Percentiles rank a stretch among this genome's conserved stretches.
Evolutionary conservation across 371 early-diverging fungal genomes (phyloP).

Genomic region (Lichtheimia hyalospora): DNA sequence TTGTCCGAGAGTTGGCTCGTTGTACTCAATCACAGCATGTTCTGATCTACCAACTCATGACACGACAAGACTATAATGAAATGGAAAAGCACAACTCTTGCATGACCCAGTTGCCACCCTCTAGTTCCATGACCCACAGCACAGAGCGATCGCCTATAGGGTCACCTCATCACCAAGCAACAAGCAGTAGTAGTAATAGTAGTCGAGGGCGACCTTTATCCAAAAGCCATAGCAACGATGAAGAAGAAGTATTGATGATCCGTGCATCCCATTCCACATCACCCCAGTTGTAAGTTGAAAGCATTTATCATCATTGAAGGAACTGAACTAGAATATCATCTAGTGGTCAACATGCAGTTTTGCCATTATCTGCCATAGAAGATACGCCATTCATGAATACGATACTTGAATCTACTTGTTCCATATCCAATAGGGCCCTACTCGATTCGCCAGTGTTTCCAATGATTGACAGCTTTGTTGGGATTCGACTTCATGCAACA

Average conservation of each 20-base stretch:
- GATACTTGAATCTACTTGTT: conserved; percentile 5
- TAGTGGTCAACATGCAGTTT: neutral
- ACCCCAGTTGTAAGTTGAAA: neutral
- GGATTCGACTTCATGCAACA: conserved; percentile 11
- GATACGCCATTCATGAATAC: conserved; percentile 14
- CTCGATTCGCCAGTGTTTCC: neutral
- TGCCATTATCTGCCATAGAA: conserved; percentile 2
- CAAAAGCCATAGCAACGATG: neutral
- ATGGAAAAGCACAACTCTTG: neutral
- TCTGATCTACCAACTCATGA: conserved; percentile 15
- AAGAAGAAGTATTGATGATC: conserved; percentile 8
- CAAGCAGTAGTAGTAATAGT: neutral
- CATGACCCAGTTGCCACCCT: neutral
- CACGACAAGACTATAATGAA: conserved; percentile 11
- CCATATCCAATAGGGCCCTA: conserved; percentile 1
- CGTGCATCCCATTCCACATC: conserved; percentile 7
- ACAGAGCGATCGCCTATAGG: conserved; percentile 5
- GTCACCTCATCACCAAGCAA: neutral
- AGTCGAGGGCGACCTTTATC: neutral
- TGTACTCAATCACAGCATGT: conserved; percentile 14
- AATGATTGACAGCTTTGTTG: conserved; percentile 7
- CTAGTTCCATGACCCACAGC: neutral
- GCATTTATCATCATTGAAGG: too few relatives aligned
- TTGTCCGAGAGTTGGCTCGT: conserved; percentile 15
- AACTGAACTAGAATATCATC: neutral